These are phyloP conservation scores for Flaveria robusta DNA, from an alignment of 129 eudicot species.

Conservation along the genomic window DNA sequence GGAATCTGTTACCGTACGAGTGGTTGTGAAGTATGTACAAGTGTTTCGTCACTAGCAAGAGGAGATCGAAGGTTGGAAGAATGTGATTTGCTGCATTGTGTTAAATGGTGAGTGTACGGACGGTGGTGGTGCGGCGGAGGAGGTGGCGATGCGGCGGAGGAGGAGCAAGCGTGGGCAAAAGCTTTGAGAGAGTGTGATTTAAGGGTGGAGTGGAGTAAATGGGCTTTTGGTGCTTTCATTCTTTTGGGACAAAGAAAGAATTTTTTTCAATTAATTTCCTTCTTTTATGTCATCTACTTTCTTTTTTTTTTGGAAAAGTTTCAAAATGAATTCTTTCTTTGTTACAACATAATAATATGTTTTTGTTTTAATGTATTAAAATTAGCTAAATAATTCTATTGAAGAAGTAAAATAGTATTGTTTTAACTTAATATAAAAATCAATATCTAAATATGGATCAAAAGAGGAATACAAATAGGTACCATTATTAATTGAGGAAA, in stretches of 20 bases:
- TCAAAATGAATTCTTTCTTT: too few relatives aligned
- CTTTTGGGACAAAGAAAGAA: conserved; percentile 30
- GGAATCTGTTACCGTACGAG: conserved; percentile 35
- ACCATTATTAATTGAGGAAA: neutral
- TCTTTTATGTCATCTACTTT: neutral
- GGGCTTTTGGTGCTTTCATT: conserved; percentile 19
- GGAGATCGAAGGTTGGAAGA: neutral
- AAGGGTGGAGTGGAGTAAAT: conserved; percentile 22
- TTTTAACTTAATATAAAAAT: neutral
- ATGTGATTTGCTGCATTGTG: conserved; percentile 28
- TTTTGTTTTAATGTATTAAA: too few relatives aligned
- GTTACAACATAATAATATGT: too few relatives aligned
- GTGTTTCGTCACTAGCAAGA: conserved; percentile 10
- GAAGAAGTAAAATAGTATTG: too few relatives aligned
- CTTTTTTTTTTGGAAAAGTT: too few relatives aligned
- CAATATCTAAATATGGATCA: neutral
- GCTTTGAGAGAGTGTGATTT: conserved; percentile 19
- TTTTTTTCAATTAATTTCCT: conserved; percentile 14
- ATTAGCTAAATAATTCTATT: too few relatives aligned
- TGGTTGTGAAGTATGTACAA: conserved; percentile 33
- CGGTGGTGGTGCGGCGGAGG: conserved; percentile 26
- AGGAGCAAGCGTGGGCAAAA: conserved; percentile 30
- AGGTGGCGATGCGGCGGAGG: conserved; percentile 12
- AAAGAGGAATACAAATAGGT: neutral
- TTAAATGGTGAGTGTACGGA: conserved; percentile 24